Base-by-base conservation (phyloP, 176 grass and related monocot species). In the Tillandsia leiboldiana region DNA sequence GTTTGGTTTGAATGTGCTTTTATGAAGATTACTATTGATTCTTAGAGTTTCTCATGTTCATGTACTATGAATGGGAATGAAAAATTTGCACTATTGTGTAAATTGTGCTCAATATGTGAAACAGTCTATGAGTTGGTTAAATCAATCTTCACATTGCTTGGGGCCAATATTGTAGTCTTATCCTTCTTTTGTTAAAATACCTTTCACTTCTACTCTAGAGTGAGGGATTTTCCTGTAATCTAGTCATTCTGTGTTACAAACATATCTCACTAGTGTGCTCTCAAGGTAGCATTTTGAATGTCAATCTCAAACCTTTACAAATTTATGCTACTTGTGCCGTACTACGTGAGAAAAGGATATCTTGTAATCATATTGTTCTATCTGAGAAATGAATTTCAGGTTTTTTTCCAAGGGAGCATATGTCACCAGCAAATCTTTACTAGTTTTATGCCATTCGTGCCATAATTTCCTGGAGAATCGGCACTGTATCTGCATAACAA, bases 381-480 rank as follows among this genome's bases (percentile, higher is more conserved):
- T 42, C 33, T 42, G 33, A 42, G 33, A 42, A 42, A 42, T 42
- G 33, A 42, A 42, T 70, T 70, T 26, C n/a, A 49, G n/a, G 8
- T 51, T 70, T 70, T 70, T 47, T 70, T 70, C n/a, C 51, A 28
- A 68, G 47, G 28, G 49, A 26, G 9, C 10, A 65, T 75, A 15
- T 22, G 59, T 49, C 29, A 78, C 20, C 58, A 59, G 23, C 56
- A 49, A 69, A 12, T 22, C 51, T 14, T 70, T 33, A 33, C 56
- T 53, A 78, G 2, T 13, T 70, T 52, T 81, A 88, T 14, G 73
- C 79, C 86, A 97, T 90, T 49, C 51, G 82, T 1, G 67, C 29
- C 82, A 97, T 90, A 49, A 87, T 79, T 63, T 92, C 86, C 64
- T 90, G 82, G 13, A 97, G 82, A 61, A 93, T 87, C 52, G 68